Base-by-base conservation (phyloP, 225 moss, liverwort and hornwort species). In the Anthoceros angustus region DNA sequence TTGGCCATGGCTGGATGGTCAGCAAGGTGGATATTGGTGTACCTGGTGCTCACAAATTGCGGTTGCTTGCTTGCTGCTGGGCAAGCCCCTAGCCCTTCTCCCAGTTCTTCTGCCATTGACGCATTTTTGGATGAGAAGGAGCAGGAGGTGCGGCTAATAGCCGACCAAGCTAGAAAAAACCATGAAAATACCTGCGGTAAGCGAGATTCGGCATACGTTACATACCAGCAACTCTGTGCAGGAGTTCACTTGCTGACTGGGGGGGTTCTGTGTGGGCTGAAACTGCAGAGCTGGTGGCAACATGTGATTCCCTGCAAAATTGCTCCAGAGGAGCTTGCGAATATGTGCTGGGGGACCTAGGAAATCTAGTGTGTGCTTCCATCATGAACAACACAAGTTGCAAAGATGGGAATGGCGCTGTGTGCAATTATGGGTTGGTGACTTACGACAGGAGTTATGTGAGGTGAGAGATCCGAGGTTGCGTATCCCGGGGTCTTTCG, bases 251-350 rank as follows among this genome's bases (percentile, higher is more conserved):
- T 46, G 45, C 12, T 46, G 11, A 46, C 45, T 11, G 16, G 45
- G 11, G 45, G 45, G 16, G 16, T 46, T 46, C 45, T 46, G 45
- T 11, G 45, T 46, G 12, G 45, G 45, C 12, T 46, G 45, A 16
- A 2, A 46, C 45, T 46, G 45, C 45, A 46, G 45, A 11, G 45
- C 11, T 11, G 0, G 12, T 46, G 45, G 45, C 45, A 11, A 6
- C 11, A 11, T 46, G 45, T 16, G 45, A 46, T 11, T 16, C 16
- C 16, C 45, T 5, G 16, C 12, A 46, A 16, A 46, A 16, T 46
- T 46, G 45, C 45, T 46, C 45, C 45, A 46, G 45, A 16, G 45
- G 45, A 46, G 45, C 45, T 46, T 46, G 45, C 45, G 45, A 46
- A 1, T 46, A 11, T 16, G 45, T 16, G 16, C 11, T 1, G 45